A percentile compares a stretch with the other conserved stretches of the same genome.
Evolutionary conservation across 2,329 filamentous ascomycete genomes (phyloP).

Genomic region (Didymella pomorum): DNA sequence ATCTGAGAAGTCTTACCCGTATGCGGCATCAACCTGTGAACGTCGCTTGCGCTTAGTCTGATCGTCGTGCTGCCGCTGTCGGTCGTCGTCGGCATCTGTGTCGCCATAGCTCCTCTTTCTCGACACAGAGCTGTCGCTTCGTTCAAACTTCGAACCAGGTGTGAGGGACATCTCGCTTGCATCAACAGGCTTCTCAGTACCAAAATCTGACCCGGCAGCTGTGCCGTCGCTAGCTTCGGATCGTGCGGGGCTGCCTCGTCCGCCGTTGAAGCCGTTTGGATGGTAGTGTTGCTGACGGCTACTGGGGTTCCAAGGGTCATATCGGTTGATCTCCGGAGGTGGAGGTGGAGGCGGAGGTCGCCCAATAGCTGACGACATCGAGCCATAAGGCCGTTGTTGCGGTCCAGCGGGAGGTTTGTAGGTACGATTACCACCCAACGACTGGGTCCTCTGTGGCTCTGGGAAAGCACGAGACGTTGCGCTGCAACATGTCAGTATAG

Average conservation of each 20-base stretch:
- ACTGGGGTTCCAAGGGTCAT: conserved; percentile 36
- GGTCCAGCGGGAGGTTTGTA: conserved; percentile 20
- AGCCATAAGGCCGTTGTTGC: conserved; percentile 40
- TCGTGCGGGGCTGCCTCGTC: conserved; percentile 40
- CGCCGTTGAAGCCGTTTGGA: conserved; percentile 28
- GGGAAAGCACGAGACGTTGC: conserved; percentile 9
- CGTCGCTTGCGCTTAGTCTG: conserved; percentile 48
- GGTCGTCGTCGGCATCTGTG: conserved; percentile 41
- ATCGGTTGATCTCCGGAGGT: conserved; percentile 24
- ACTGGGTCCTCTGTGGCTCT: conserved; percentile 32
- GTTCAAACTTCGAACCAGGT: conserved; percentile 31
- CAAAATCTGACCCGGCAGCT: conserved; percentile 47
- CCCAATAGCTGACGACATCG: conserved; percentile 27
- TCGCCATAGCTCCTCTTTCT: conserved; percentile 51
- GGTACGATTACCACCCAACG: conserved; percentile 31
- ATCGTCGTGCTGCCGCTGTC: conserved; percentile 48
- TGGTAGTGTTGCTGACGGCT: conserved; percentile 27
- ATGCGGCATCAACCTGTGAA: conserved; percentile 47
- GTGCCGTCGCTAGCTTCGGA: conserved; percentile 49
- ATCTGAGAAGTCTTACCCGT: conserved; percentile 37
- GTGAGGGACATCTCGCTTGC: conserved; percentile 21
- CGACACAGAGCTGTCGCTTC: conserved; percentile 44
- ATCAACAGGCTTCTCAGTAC: conserved; percentile 34
- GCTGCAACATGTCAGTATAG: conserved; percentile 18
- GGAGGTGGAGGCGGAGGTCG: conserved; percentile 30